Base-by-base conservation (phyloP, 495 filamentous ascomycete genomes). In the Aspergillus heteromorphus region DNA sequence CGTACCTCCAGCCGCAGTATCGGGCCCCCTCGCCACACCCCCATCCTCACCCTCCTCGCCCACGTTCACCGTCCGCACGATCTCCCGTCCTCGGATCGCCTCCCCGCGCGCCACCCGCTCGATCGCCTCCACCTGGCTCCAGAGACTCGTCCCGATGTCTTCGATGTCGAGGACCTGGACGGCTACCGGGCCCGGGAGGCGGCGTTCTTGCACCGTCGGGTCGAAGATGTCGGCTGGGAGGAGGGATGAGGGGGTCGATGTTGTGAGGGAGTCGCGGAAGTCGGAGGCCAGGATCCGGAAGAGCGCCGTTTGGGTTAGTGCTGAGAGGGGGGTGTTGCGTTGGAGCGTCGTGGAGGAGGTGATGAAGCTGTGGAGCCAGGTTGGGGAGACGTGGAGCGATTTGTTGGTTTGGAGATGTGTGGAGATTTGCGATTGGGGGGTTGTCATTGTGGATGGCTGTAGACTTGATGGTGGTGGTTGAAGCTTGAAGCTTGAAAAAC, bases 81-180 rank as follows among this genome's bases (percentile, higher is more conserved):
- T 81, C 68, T 97, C 89, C 6, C 91, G 67, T 1, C 93, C 93
- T 21, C 86, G 80, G 9, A 85, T 88, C 31, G 79, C 82, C 68
- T 97, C 93, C 2, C 92, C 92, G 7, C 91, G 78, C 65, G 91
- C 87, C 8, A 83, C 73, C 41, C 87, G 83, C 67, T 98, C 93
- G 20, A 97, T 77, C 18, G 83, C 83, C 61, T 97, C 92, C 36
- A 96, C 81, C 61, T 95, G 88, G 60, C 87, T 84, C 87, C 91
- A 92, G 18, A 85, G 76, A 60, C 85, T 88, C 13, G 78, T 79
- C 13, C 83, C 79, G 38, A 97, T 75, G 62, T 96, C 91, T 61
- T 92, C 87, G 16, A 97, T 79, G 43, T 89, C 89, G 0, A 95
- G 68, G 0, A 97, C 82, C 65, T 98, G 93, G 6, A 93, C 85